Base-by-base conservation (phyloP, 441 rosid genomes). In the Codiaeum variegatum region DNA sequence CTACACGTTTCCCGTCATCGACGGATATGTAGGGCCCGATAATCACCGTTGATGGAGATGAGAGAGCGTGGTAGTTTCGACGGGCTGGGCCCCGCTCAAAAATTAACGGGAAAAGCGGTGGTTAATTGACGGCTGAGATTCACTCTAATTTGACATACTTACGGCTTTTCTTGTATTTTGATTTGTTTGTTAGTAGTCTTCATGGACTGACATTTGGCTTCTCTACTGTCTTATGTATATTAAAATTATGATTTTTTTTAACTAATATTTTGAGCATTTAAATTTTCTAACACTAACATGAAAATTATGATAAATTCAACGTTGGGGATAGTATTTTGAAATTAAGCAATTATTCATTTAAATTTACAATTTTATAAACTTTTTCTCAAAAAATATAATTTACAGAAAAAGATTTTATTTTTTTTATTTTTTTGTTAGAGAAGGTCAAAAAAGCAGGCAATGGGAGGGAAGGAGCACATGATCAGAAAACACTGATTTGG, bases 101-200 rank as follows among this genome's bases (percentile, higher is more conserved):
- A 2, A 44, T 74, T 63, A 21, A 69, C 83, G 76, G 55, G 32
- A 66, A 18, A n/a, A 75, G n/a, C 72, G 77, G 73, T 55, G 56
- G 34, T 0, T 3, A 62, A 44, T 76, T 19, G 73, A 82, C 85
- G 89, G 88, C 76, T 71, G 73, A 64, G 90, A 85, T 85, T 76
- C 40, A 8, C 67, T 11, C 49, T 40, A 10, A 2, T 55, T 28
- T 36, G 65, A 44, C 74, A 46, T 42, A 66, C 73, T 67, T n/a
- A 15, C 65, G 55, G 46, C 66, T 29, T 69, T 67, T n/a, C n/a
- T 61, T n/a, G 16, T 52, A 19, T 19, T 66, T 52, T 44, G 8
- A 47, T 60, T 55, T 70, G 71, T 66, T 64, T 7, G 7, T 3
- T 47, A 21, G 21, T 7, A 42, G n/a, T 21, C 19, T 24, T 65